These are phyloP conservation scores for Suillus ampliporus DNA, from an alignment of 768 basidiomycete genomes.

Conservation along the genomic window DNA sequence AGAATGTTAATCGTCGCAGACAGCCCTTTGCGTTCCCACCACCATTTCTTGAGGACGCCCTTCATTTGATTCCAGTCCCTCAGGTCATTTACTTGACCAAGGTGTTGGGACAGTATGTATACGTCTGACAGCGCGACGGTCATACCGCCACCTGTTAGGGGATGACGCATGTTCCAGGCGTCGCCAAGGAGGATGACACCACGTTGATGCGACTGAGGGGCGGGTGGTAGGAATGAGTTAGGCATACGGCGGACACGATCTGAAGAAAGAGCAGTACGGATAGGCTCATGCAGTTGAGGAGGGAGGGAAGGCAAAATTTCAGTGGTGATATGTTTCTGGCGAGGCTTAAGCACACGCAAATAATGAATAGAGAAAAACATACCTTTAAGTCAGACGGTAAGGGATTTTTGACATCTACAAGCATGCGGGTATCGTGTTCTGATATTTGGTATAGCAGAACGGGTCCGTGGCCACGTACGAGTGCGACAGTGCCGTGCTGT, in stretches of 20 bases:
- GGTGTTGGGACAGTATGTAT: constrained; percentile 68
- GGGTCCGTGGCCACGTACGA: constrained; percentile 82
- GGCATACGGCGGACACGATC: constrained; percentile 94
- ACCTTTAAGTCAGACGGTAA: constrained; percentile 85
- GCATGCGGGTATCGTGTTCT: constrained; percentile 87
- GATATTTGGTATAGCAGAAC: constrained; percentile 94
- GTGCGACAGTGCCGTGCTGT: constrained; percentile 82
- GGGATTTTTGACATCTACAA: constrained; percentile 87
- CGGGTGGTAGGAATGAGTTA: constrained; percentile 88
- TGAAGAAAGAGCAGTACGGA: constrained; percentile 70
- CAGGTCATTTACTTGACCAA: constrained; percentile 50
- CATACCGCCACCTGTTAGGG: constrained; percentile 97
- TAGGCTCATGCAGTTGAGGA: constrained; percentile 62
- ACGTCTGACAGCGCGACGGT: constrained; percentile 92
- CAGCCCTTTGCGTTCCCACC: constrained; percentile 85
- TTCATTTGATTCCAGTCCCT: constrained; percentile 58
- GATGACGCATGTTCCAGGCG: constrained; percentile 99
- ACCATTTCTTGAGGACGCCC: constrained; percentile 71
- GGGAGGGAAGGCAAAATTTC: constrained; percentile 87
- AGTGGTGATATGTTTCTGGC: constrained; percentile 67
- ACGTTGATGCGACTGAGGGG: constrained; percentile 68
- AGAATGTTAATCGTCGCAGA: constrained; percentile 90
- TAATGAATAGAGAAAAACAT: constrained; percentile 1
- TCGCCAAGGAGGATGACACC: constrained; percentile 90
- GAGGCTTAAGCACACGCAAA: constrained; percentile 15